phyloP scores from a whole-genome alignment of 2,329 filamentous ascomycete genomes.

The Pseudocercospora eumusae region DNA sequence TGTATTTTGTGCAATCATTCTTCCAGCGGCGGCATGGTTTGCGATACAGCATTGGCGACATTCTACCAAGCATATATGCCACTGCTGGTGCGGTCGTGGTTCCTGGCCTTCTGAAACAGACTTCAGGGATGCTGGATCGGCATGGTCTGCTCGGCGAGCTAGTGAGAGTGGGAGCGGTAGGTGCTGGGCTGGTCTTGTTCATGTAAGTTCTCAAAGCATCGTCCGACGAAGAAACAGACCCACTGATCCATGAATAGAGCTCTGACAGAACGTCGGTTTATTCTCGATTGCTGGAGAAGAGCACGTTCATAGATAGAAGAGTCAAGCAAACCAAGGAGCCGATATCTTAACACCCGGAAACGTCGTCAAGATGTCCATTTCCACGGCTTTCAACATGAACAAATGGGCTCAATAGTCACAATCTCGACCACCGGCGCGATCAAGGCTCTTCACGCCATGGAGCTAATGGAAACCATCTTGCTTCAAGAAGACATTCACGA shows the following conservation, averaged over 20 bases:
- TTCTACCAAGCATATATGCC: slow-evolving; percentile 40
- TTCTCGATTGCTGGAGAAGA: slow-evolving; percentile 13
- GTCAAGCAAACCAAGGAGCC: background rate
- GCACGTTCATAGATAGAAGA: background rate
- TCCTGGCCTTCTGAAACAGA: slow-evolving; percentile 42
- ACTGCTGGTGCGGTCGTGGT: slow-evolving; percentile 43
- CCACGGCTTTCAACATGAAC: background rate
- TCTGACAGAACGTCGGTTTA: slow-evolving; percentile 10
- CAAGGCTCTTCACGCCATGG: background rate
- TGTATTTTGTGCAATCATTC: slow-evolving; percentile 67
- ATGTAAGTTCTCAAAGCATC: slow-evolving; percentile 38
- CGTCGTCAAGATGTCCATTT: background rate
- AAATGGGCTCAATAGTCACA: background rate
- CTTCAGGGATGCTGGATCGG: slow-evolving; percentile 31
- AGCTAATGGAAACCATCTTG: background rate
- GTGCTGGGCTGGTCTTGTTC: slow-evolving; percentile 40
- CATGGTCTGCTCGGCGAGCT: slow-evolving; percentile 49
- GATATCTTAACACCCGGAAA: background rate
- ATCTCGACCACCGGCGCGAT: background rate
- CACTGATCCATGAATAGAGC: background rate
- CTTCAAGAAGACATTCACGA: background rate
- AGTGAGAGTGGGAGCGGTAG: slow-evolving; percentile 41
- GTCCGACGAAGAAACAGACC: background rate
- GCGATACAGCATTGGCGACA: slow-evolving; percentile 30
- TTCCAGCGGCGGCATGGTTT: slow-evolving; percentile 52